phyloP scores from a whole-genome alignment of 345 rosid species.

The Anastatica hierochuntica region DNA sequence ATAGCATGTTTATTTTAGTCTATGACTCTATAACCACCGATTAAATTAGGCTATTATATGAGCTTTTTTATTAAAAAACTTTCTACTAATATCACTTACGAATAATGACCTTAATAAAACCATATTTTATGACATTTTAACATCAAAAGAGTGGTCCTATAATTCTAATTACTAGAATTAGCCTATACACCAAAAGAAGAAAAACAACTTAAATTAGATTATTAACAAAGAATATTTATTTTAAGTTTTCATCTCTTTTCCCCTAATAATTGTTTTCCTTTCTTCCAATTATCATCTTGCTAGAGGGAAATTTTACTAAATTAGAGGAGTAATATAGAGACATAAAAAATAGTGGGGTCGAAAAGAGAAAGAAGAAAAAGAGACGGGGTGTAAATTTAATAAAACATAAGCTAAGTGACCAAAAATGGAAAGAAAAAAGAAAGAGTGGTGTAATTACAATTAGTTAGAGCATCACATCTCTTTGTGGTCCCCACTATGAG shows the following conservation, averaged over 20 bases:
- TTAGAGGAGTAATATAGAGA: neutral
- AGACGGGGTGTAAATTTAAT: conserved; percentile 5
- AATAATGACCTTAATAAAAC: neutral
- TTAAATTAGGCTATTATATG: too few species aligned
- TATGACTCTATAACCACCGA: too few species aligned
- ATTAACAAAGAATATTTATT: neutral
- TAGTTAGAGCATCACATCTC: conserved; percentile 31
- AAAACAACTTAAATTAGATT: neutral
- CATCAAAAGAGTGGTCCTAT: conserved; percentile 17
- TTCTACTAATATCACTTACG: neutral
- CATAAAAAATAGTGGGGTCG: conserved; percentile 18
- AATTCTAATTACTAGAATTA: neutral
- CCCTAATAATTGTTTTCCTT: neutral
- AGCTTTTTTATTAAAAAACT: neutral
- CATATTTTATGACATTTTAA: conserved; percentile 11
- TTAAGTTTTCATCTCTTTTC: neutral
- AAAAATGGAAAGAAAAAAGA: neutral
- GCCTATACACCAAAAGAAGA: neutral
- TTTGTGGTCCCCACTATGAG: conserved; percentile 20
- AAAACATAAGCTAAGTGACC: conserved; percentile 24
- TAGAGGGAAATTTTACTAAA: conserved; percentile 2
- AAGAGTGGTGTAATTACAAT: conserved; percentile 1
- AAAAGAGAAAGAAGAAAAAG: neutral
- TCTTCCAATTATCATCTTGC: neutral
- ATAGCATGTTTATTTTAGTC: too few species aligned